These are phyloP conservation scores for Pleurotus citrinopileatus DNA, from an alignment of 768 basidiomycete species.

Conservation along the genomic window DNA sequence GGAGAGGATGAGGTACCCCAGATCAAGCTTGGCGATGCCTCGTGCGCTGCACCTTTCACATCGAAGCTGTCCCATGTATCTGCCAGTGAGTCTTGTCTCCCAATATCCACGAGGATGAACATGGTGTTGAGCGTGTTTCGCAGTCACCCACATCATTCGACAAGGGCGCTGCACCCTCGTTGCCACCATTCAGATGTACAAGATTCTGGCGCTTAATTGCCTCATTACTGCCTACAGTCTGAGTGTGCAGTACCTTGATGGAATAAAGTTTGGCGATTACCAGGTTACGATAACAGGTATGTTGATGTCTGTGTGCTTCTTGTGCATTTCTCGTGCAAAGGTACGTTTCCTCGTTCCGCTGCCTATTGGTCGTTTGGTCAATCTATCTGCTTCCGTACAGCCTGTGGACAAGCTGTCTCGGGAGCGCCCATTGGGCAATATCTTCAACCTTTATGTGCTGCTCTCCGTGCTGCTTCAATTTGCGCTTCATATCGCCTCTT, in stretches of 20 bases:
- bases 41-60: conserved; percentile 97
- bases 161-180: conserved; percentile 99
- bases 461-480: conserved; percentile 92
- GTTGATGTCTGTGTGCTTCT: conserved; percentile 97
- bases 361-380: too few species aligned
- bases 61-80: conserved; percentile 97
- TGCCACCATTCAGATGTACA: conserved; percentile 99
- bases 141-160: conserved; percentile 95
- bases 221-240: conserved; percentile 98
- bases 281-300: conserved; percentile 96
- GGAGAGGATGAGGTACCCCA: conserved; percentile 94
- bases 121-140: background rate
- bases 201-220: conserved; percentile 96
- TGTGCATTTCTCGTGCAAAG: conserved; percentile 97
- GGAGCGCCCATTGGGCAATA: conserved; percentile 91
- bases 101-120: background rate
- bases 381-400: conserved; percentile 34
- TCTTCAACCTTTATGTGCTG: conserved; percentile 95
- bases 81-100: conserved; percentile 64
- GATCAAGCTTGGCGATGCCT: conserved; percentile 99
- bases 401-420: conserved; percentile 95
- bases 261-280: conserved; percentile 99
- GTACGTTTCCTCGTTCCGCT: conserved; percentile 39
- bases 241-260: conserved; percentile 96
- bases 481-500: conserved; percentile 83